These are phyloP conservation scores for Ophiosphaerella herpotricha DNA, from an alignment of 2,329 filamentous ascomycete genomes.

Conservation along the genomic window DNA sequence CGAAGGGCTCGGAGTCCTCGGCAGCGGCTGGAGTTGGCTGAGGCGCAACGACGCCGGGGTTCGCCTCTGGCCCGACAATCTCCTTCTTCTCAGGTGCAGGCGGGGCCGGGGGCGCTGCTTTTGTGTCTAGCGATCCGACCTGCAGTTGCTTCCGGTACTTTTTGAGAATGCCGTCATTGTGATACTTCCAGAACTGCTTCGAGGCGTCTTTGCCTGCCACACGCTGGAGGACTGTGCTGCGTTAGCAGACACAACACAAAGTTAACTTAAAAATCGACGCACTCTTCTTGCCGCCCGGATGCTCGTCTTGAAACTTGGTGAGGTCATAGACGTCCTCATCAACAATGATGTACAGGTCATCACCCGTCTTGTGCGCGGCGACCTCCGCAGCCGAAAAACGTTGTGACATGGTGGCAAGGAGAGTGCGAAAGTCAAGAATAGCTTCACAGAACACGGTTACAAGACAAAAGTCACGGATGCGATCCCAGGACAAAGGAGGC, in stretches of 20 bases:
- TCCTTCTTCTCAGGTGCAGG: slow-evolving; percentile 55
- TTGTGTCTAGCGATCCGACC: slow-evolving; percentile 79
- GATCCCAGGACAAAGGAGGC: slow-evolving; percentile 27
- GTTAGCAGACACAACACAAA: slow-evolving; percentile 17
- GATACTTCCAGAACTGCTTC: slow-evolving; percentile 71
- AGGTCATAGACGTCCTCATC: slow-evolving; percentile 96
- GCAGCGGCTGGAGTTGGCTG: slow-evolving; percentile 45
- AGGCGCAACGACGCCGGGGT: slow-evolving; percentile 58
- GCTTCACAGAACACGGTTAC: slow-evolving; percentile 12
- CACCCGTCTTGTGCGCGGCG: slow-evolving; percentile 85
- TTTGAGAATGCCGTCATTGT: slow-evolving; percentile 64
- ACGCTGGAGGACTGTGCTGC: slow-evolving; percentile 61
- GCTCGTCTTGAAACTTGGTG: slow-evolving; percentile 65
- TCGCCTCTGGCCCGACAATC: slow-evolving; percentile 61
- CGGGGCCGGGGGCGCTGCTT: slow-evolving; percentile 62
- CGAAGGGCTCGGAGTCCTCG: slow-evolving; percentile 72
- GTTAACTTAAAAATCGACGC: slow-evolving; percentile 28
- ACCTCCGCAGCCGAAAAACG: slow-evolving; percentile 84
- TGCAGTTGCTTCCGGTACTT: slow-evolving; percentile 65
- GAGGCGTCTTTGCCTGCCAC: slow-evolving; percentile 70
- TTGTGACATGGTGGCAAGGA: slow-evolving; percentile 71
- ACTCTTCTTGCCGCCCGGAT: slow-evolving; percentile 74
- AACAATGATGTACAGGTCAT: slow-evolving; percentile 85
- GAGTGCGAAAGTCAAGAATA: slow-evolving; percentile 8
- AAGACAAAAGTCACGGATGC: slow-evolving; percentile 9